phyloP scores from a whole-genome alignment of 208 protist species.

The Leishmania turanica region DNA sequence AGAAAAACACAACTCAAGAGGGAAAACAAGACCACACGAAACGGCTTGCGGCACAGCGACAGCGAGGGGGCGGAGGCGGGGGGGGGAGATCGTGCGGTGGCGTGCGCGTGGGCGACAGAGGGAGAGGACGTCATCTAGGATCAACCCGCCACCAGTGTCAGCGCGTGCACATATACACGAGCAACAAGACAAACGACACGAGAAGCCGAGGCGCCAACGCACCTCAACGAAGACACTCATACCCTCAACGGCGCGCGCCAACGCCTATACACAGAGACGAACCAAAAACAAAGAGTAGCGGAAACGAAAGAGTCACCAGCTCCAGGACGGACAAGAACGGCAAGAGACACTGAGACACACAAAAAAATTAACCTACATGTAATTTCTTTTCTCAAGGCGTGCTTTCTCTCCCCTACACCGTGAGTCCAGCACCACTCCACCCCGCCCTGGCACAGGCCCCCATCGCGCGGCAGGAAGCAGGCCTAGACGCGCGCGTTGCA shows the following conservation, averaged over 20 bases:
- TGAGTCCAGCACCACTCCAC: neutral
- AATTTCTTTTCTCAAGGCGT: too few relatives aligned
- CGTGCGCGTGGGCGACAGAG: too few relatives aligned
- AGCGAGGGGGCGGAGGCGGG: too few relatives aligned
- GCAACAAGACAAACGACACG: neutral
- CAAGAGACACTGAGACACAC: neutral
- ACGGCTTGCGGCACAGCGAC: too few relatives aligned
- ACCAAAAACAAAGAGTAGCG: neutral
- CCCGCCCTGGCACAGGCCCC: neutral
- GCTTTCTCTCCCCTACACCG: too few relatives aligned
- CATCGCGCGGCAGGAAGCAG: neutral
- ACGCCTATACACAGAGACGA: neutral
- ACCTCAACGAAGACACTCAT: neutral
- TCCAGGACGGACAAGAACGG: neutral
- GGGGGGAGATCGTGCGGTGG: too few relatives aligned
- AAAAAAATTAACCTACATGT: neutral
- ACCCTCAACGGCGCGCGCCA: neutral
- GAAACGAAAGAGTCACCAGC: neutral
- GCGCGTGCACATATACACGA: neutral
- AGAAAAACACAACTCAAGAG: too few relatives aligned
- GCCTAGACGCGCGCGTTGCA: neutral
- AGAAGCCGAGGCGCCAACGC: neutral
- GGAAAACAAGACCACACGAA: neutral
- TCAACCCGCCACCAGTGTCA: neutral
- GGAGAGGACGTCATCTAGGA: neutral